Percentiles rank a stretch among this genome's conserved stretches.
These are phyloP conservation scores for Haberlea rhodopensis DNA, from an alignment of 257 asterid genomes.

Conservation along the genomic window DNA sequence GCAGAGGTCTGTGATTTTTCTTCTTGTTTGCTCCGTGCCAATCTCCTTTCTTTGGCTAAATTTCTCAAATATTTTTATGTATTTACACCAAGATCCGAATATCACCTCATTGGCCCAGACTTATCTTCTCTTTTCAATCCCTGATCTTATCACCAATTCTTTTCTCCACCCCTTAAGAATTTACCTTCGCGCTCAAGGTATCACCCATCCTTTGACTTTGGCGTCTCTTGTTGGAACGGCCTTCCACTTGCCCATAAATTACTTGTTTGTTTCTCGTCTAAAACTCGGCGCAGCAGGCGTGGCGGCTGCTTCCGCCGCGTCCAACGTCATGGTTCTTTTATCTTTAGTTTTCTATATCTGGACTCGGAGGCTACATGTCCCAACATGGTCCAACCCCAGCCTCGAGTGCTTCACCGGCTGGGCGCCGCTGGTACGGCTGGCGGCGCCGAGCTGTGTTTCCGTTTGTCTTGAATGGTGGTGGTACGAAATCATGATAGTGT, in stretches of 20 bases:
- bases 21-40: conserved; percentile 56
- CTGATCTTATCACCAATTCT: conserved; percentile 69
- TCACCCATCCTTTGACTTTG: conserved; percentile 61
- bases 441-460: conserved; percentile 81
- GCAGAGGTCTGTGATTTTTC: conserved; percentile 57
- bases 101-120: conserved; percentile 59
- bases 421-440: conserved; percentile 67
- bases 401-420: conserved; percentile 60
- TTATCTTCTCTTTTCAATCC: conserved; percentile 60
- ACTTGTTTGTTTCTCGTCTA: conserved; percentile 44
- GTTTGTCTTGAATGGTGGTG: conserved; percentile 96
- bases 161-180: conserved; percentile 70
- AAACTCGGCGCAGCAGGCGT: conserved; percentile 71
- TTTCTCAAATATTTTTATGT: conserved; percentile 49
- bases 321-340: conserved; percentile 41
- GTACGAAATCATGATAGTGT: conserved; percentile 79
- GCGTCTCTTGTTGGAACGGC: conserved; percentile 60
- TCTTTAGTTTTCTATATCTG: conserved; percentile 41
- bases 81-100: conserved; percentile 65
- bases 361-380: conserved; percentile 43
- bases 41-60: conserved; percentile 69
- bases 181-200: conserved; percentile 92
- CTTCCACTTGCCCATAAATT: conserved; percentile 54
- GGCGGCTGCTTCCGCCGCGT: conserved; percentile 71
- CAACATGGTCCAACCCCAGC: conserved; percentile 61